phyloP scores from a whole-genome alignment of 805 yeast genomes.

The Metschnikowia kofuensis region DNA sequence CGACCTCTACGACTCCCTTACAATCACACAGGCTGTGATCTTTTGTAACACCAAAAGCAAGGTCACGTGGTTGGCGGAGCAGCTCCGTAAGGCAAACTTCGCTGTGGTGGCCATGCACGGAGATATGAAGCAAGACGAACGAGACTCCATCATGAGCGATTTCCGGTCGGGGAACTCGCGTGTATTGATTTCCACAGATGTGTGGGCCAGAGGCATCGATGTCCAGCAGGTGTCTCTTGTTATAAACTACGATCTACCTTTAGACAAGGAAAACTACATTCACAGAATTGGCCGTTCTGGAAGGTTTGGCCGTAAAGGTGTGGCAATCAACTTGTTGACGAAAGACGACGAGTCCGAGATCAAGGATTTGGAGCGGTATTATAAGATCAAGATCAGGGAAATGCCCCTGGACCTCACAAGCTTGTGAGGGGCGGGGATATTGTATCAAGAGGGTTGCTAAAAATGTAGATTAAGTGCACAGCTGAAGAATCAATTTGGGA shows the following conservation, averaged over 20 bases:
- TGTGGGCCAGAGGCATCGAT: slow-evolving; percentile 98
- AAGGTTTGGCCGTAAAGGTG: slow-evolving; percentile 98
- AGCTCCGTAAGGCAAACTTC: slow-evolving; percentile 76
- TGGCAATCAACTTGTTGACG: slow-evolving; percentile 92
- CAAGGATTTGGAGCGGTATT: slow-evolving; percentile 71
- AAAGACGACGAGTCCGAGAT: slow-evolving; percentile 69
- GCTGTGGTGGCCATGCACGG: slow-evolving; percentile 97
- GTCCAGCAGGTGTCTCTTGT: slow-evolving; percentile 97
- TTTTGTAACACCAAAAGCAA: slow-evolving; percentile 96
- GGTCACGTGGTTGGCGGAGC: slow-evolving; percentile 85
- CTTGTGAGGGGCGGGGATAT: background rate
- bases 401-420: slow-evolving; percentile 47
- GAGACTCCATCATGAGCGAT: slow-evolving; percentile 93
- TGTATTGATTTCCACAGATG: slow-evolving; percentile 92
- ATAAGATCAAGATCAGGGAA: slow-evolving; percentile 71
- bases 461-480: background rate
- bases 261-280: slow-evolving; percentile 90
- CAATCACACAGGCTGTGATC: slow-evolving; percentile 96
- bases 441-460: background rate
- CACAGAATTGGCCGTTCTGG: slow-evolving; percentile 99
- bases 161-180: slow-evolving; percentile 92
- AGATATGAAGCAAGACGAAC: slow-evolving; percentile 91
- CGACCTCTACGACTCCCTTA: slow-evolving; percentile 90
- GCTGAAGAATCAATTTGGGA: background rate
- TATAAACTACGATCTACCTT: slow-evolving; percentile 91